Percentiles rank a stretch among this genome's conserved stretches.
Conservation (phyloP, 257 asterid genomes). For the Capsicum rhomboideum region DNA sequence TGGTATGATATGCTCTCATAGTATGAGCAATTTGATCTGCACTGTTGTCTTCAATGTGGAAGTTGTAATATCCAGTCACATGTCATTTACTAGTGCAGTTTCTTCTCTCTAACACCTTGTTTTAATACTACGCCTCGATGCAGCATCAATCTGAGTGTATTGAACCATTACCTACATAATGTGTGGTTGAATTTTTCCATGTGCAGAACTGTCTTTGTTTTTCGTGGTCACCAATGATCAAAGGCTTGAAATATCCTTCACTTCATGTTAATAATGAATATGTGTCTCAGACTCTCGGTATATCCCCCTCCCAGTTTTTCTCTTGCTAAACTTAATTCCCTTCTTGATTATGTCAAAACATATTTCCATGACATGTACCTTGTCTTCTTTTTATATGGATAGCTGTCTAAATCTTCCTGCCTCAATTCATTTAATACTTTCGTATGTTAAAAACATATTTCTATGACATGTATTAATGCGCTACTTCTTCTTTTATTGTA, state of each 20-base stretch:
- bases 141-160: neutral
- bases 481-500: neutral
- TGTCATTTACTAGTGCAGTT: neutral
- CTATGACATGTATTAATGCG: conserved; percentile 2
- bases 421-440: neutral
- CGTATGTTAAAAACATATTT: neutral
- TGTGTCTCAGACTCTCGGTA: neutral
- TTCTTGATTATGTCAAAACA: neutral
- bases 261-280: neutral
- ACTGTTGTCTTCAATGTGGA: neutral
- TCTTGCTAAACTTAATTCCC: neutral
- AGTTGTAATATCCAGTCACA: neutral
- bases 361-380: neutral
- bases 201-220: neutral
- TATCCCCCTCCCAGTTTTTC: neutral
- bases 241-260: neutral
- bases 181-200: neutral
- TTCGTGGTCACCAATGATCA: neutral
- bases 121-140: neutral
- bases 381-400: neutral
- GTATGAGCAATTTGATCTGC: neutral
- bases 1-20: neutral
- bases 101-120: neutral
- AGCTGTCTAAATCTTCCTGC: neutral
- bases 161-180: neutral